Conservation (phyloP, 2,329 filamentous ascomycete species). For the Didymella glomerata region DNA sequence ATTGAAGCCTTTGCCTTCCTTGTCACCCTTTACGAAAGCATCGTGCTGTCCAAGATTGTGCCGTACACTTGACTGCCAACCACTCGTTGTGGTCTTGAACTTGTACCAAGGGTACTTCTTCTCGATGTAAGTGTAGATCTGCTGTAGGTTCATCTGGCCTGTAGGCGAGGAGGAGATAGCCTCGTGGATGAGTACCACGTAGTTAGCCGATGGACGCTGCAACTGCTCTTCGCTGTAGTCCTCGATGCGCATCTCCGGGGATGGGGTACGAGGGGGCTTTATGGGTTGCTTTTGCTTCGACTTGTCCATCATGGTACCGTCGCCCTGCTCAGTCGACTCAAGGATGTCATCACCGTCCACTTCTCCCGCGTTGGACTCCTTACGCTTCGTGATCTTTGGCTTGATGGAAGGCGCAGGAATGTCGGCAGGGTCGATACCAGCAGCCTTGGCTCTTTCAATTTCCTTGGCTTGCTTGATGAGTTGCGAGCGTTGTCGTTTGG, state of each 20-base stretch:
- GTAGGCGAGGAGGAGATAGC: constrained; percentile 64
- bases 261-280: constrained; percentile 63
- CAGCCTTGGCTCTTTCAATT: constrained; percentile 51
- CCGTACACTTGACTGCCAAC: constrained; percentile 73
- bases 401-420: constrained; percentile 47
- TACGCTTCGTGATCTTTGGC: constrained; percentile 47
- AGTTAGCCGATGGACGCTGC: constrained; percentile 71
- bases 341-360: constrained; percentile 46
- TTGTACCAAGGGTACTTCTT: constrained; percentile 71
- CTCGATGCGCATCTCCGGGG: constrained; percentile 68
- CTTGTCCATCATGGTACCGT: constrained; percentile 46
- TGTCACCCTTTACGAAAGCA: constrained; percentile 68
- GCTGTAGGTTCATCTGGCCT: constrained; percentile 68
- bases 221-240: constrained; percentile 78
- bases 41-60: constrained; percentile 69
- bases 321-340: constrained; percentile 51
- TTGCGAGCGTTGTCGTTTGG: constrained; percentile 74
- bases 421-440: constrained; percentile 50
- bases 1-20: constrained; percentile 69
- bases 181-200: constrained; percentile 70
- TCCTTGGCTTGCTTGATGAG: constrained; percentile 68
- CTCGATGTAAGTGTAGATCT: constrained; percentile 71
- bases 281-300: constrained; percentile 57
- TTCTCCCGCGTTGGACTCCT: constrained; percentile 50
- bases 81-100: constrained; percentile 65